Base-by-base conservation (phyloP, 108 stramenopile species). In the Skeletonema potamos region DNA sequence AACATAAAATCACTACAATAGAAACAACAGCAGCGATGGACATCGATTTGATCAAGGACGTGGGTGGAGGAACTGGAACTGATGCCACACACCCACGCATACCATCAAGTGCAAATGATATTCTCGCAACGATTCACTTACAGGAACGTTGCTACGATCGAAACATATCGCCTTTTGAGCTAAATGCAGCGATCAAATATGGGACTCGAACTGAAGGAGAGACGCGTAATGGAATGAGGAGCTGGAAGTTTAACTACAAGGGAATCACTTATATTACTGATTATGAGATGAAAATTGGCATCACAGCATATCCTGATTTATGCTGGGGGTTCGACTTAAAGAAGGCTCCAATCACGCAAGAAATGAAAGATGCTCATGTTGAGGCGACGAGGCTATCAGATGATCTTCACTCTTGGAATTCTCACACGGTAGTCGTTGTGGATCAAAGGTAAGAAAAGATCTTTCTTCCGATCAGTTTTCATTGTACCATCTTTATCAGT, bases 381-480 rank as follows among this genome's bases (percentile, higher is more conserved):
- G 54, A 68, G 18, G 68, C 82, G 27, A 34, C 74, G 4, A 15
- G 59, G 59, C 22, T 29, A 4, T 48, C 80, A 5, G 3, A 26
- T 36, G 12, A 58, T 11, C 70, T 80, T 60, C 58, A 74, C 17
- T 37, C 18, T 17, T 84, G 84, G 74, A 83, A 79, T 7, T 84
- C 84, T 18, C 84, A 84, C 62, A 64, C 77, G 4, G 84, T 83
- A 4, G 80, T 83, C 26, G 73, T 84, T 7, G 71, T 84, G 10
- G 84, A 84, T 34, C 84, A 84, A 56, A 83, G 70, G 62, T 63
- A 39, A 37, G 62, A 6, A 7, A 62, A 41, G 20, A 39, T 22
- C n/a, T 17, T 13, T 37, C 36, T 15, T 6, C 30, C 30, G 6
- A 32, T 41, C 15, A 41, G 15, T n/a, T 3, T n/a, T n/a, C 3